These are phyloP conservation scores for Tinospora cordifolia DNA, from an alignment of 164 flowering plant genomes.

Conservation along the genomic window DNA sequence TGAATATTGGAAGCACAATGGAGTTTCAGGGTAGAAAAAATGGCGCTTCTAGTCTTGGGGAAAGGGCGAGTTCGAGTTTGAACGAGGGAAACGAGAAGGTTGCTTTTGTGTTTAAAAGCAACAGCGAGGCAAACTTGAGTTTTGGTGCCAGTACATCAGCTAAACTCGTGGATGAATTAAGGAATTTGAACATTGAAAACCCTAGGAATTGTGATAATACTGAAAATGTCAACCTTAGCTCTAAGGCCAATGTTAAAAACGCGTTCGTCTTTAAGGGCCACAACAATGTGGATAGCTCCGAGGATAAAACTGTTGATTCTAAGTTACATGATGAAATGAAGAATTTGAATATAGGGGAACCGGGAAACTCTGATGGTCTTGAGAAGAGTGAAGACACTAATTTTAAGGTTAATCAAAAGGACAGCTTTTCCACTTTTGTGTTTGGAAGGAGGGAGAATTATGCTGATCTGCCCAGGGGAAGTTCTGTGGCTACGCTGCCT, in stretches of 20 bases:
- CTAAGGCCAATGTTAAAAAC: constrained; percentile 2
- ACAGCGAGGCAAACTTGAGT: constrained; percentile 5
- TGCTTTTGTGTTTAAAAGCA: constrained; percentile 22
- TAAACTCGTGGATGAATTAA: constrained; percentile 28
- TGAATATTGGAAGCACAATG: not conserved
- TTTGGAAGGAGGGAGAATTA: constrained; percentile 14
- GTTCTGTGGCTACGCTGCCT: constrained; percentile 13
- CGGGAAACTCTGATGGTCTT: constrained; percentile 1
- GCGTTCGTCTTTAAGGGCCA: constrained; percentile 17
- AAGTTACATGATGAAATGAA: constrained; percentile 35
- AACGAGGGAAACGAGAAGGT: constrained; percentile 1
- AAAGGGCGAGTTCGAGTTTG: not conserved
- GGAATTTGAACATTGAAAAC: constrained; percentile 20
- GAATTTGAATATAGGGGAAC: constrained; percentile 30
- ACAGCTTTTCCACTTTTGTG: constrained; percentile 2
- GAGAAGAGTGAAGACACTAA: constrained; percentile 11
- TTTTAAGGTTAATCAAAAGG: constrained; percentile 6
- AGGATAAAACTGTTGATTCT: constrained; percentile 4
- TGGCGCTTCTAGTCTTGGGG: too few species aligned
- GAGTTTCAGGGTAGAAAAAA: not conserved
- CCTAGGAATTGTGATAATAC: not conserved
- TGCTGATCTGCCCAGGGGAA: constrained; percentile 11
- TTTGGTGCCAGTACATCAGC: constrained; percentile 14
- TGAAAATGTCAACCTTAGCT: constrained; percentile 6
- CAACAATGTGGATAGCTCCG: constrained; percentile 2